These are phyloP conservation scores for Cyberlindnera maritima DNA, from an alignment of 805 yeast species.

Conservation along the genomic window DNA sequence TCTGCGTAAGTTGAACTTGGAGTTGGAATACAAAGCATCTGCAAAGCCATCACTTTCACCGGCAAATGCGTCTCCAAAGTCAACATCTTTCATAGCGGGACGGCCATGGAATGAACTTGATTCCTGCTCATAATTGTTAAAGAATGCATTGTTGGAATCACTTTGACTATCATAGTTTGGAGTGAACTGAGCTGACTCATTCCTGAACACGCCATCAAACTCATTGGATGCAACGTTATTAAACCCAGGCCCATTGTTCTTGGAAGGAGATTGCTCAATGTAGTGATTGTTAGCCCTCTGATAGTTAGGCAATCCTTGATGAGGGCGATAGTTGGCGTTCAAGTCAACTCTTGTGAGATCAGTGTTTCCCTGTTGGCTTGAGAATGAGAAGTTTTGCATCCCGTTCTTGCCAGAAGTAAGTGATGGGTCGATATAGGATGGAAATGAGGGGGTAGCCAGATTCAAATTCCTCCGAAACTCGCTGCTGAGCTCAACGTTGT, in stretches of 20 bases:
- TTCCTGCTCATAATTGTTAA: conserved; percentile 1
- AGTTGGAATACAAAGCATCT: not conserved
- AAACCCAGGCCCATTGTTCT: not conserved
- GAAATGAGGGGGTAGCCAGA: not conserved
- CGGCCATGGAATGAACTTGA: not conserved
- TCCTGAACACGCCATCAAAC: not conserved
- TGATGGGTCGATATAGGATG: not conserved
- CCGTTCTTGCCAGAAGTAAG: not conserved
- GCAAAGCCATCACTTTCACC: not conserved
- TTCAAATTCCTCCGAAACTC: not conserved
- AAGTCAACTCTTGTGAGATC: not conserved
- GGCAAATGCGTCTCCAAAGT: not conserved
- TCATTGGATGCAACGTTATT: not conserved
- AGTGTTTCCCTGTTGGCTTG: not conserved
- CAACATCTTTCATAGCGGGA: not conserved
- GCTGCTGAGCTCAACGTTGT: not conserved
- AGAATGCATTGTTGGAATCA: conserved; percentile 1
- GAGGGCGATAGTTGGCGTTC: not conserved
- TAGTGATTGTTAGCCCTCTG: not conserved
- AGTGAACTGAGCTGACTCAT: not conserved
- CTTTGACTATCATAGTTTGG: not conserved
- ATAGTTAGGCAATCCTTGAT: not conserved
- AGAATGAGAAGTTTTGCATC: not conserved
- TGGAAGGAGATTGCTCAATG: not conserved
- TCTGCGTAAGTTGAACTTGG: not conserved